Evolutionary conservation across 2,329 filamentous ascomycete genomes (phyloP).

Genomic region (Botrytis deweyae): DNA sequence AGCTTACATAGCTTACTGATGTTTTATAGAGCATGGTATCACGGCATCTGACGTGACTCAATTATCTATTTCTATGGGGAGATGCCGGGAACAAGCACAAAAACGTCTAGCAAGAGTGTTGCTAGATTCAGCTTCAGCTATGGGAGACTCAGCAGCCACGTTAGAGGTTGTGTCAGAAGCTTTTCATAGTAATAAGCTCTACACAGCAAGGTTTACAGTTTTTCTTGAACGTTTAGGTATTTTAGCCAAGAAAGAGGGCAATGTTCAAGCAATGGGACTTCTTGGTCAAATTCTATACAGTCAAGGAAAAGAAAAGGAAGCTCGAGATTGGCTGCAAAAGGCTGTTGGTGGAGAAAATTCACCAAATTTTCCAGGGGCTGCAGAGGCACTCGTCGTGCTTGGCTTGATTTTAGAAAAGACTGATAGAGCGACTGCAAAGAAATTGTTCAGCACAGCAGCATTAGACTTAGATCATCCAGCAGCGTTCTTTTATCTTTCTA

Average conservation of each 20-base stretch:
- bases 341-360: conserved; percentile 27
- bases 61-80: conserved; percentile 32
- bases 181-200: conserved; percentile 20
- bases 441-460: conserved; percentile 36
- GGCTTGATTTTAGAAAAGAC: conserved; percentile 29
- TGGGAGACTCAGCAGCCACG: conserved; percentile 36
- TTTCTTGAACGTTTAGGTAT: conserved; percentile 29
- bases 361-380: conserved; percentile 32
- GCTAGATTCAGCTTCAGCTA: conserved; percentile 31
- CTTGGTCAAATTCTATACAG: conserved; percentile 34
- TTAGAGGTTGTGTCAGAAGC: conserved; percentile 31
- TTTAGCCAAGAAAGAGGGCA: conserved; percentile 33
- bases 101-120: conserved; percentile 30
- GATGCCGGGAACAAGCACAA: conserved; percentile 27
- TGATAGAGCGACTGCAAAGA: conserved; percentile 28
- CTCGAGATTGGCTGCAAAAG: conserved; percentile 33
- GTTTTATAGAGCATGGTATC: conserved; percentile 31
- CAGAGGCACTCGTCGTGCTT: conserved; percentile 32
- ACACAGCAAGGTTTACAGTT: conserved; percentile 15
- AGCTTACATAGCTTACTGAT: neutral
- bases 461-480: conserved; percentile 36
- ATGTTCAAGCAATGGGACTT: conserved; percentile 37
- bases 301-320: conserved; percentile 28
- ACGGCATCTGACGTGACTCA: conserved; percentile 29
- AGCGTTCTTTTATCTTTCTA: conserved; percentile 38